These are phyloP conservation scores for Chaetothyriales sp. DNA, from an alignment of 2,329 filamentous ascomycete genomes.

Conservation along the genomic window DNA sequence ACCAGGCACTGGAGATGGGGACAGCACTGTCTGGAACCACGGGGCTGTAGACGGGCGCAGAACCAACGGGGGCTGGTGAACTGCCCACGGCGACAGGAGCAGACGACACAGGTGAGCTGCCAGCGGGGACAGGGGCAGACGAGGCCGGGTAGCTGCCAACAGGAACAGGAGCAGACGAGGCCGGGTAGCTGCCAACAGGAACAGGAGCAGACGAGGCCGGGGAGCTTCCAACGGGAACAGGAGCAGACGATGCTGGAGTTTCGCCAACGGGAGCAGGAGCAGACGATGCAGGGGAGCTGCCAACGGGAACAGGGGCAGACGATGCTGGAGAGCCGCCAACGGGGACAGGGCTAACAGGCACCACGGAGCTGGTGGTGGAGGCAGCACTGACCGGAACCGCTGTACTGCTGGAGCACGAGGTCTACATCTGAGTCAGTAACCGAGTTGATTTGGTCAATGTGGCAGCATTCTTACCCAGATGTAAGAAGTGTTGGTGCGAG, in stretches of 20 bases:
- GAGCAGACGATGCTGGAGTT: too few relatives aligned
- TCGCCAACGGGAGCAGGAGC: too few relatives aligned
- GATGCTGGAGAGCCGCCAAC: too few relatives aligned
- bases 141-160: too few relatives aligned
- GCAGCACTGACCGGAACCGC: constrained; percentile 6
- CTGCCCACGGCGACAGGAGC: constrained; percentile 7
- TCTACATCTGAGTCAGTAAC: constrained; percentile 8
- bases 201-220: constrained; percentile 7
- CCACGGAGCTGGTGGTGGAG: constrained; percentile 7
- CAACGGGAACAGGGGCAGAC: too few relatives aligned
- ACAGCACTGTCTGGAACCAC: constrained; percentile 5
- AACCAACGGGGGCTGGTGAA: constrained; percentile 7
- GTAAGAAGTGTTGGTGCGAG: constrained; percentile 2
- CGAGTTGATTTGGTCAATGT: constrained; percentile 6
- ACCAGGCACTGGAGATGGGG: constrained; percentile 1
- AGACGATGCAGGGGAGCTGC: too few relatives aligned
- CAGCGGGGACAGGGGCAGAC: too few relatives aligned
- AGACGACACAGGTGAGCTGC: too few relatives aligned
- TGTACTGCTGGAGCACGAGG: constrained; percentile 9
- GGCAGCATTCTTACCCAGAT: not conserved
- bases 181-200: not conserved
- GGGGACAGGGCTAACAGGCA: constrained; percentile 1
- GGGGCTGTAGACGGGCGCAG: not conserved
- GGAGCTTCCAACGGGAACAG: constrained; percentile 7
- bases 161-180: too few relatives aligned